Evolutionary conservation across 352 stramenopile genomes (phyloP).

Genomic region (Pythium biforme): DNA sequence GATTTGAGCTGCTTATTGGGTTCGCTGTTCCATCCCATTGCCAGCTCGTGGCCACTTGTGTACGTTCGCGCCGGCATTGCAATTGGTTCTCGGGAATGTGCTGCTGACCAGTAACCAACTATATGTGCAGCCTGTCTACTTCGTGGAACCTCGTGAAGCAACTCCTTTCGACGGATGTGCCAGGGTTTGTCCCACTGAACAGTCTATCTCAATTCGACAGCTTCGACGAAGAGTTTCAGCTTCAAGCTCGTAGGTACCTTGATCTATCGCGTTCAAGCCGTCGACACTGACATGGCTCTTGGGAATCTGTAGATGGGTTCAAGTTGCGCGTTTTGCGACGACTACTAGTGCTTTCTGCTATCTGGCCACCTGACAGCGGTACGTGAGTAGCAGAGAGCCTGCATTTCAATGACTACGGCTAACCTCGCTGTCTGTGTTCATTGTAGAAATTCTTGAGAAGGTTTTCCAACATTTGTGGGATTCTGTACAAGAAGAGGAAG

Average conservation of each 20-base stretch:
- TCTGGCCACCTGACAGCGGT: conserved; percentile 19
- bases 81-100: background rate
- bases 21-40: conserved; percentile 3
- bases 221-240: conserved; percentile 15
- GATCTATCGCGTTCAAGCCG: background rate
- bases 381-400: background rate
- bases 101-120: background rate
- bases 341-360: conserved; percentile 18
- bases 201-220: background rate
- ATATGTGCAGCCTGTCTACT: background rate
- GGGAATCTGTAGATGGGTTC: conserved; percentile 18
- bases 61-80: background rate
- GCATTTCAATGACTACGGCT: background rate
- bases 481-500: conserved; percentile 12
- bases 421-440: too few relatives aligned
- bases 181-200: conserved; percentile 5
- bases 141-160: conserved; percentile 19
- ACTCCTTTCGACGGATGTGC: conserved; percentile 2
- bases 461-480: conserved; percentile 19
- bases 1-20: conserved; percentile 16
- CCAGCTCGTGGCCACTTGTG: conserved; percentile 1
- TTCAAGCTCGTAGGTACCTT: conserved; percentile 18
- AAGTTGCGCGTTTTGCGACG: conserved; percentile 21
- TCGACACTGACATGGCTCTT: background rate
- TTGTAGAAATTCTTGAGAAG: conserved; percentile 20